Percentiles rank a stretch among this genome's conserved stretches.
Evolutionary conservation across 2,329 filamentous ascomycete species (phyloP).

Genomic region (Periglandula ipomoeae): DNA sequence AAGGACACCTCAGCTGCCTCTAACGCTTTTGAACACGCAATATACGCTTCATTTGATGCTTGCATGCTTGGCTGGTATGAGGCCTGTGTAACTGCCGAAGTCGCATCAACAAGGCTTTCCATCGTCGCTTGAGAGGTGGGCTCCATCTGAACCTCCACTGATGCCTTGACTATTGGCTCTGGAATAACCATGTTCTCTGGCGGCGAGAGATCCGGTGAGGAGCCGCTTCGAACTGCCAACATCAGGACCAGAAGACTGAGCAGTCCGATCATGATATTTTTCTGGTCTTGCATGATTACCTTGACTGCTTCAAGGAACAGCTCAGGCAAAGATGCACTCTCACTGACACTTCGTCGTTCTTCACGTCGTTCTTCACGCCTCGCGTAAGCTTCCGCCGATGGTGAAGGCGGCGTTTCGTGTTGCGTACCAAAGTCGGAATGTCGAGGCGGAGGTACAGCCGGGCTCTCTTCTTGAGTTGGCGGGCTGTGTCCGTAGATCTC

Average conservation of each 20-base stretch:
- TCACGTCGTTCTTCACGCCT: slow-evolving; percentile 23
- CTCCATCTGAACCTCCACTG: background rate
- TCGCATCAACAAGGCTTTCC: slow-evolving; percentile 9
- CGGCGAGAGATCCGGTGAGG: slow-evolving; percentile 9
- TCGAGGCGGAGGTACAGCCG: slow-evolving; percentile 7
- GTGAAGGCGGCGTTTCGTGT: slow-evolving; percentile 12
- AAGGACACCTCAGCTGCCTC: slow-evolving; percentile 3
- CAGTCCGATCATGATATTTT: slow-evolving; percentile 48
- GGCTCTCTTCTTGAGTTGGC: slow-evolving; percentile 10
- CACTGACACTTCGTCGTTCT: slow-evolving; percentile 20
- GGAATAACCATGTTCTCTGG: background rate
- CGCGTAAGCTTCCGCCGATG: slow-evolving; percentile 18
- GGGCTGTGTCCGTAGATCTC: slow-evolving; percentile 42
- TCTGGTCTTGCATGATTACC: slow-evolving; percentile 47
- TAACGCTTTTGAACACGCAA: slow-evolving; percentile 11
- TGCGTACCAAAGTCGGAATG: slow-evolving; percentile 7
- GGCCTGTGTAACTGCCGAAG: slow-evolving; percentile 18
- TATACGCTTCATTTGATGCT: slow-evolving; percentile 15
- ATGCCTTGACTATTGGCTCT: background rate
- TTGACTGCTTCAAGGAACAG: slow-evolving; percentile 44
- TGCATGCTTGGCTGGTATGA: slow-evolving; percentile 4
- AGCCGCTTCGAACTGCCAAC: slow-evolving; percentile 31
- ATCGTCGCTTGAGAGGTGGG: background rate
- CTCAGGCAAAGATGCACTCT: slow-evolving; percentile 41
- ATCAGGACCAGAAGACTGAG: slow-evolving; percentile 45